phyloP scores from a whole-genome alignment of 352 stramenopile species.

The Phytophthora pini region DNA sequence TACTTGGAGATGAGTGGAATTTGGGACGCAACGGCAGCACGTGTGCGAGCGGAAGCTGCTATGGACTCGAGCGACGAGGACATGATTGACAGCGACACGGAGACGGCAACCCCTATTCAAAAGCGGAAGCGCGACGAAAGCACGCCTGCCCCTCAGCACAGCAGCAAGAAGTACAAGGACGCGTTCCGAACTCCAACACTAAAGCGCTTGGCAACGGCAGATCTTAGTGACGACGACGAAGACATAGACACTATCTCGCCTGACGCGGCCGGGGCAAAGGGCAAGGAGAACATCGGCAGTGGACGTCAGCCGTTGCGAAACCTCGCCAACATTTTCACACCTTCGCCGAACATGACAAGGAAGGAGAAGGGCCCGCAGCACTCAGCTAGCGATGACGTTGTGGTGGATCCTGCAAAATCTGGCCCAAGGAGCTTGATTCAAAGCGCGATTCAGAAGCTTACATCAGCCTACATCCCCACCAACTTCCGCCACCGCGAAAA shows the following conservation, averaged over 20 bases:
- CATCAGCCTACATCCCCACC: conserved; percentile 49
- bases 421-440: conserved; percentile 27
- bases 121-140: conserved; percentile 38
- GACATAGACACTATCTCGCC: conserved; percentile 54
- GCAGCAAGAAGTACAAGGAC: conserved; percentile 38
- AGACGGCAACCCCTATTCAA: conserved; percentile 17
- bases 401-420: conserved; percentile 14
- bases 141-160: conserved; percentile 20
- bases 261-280: conserved; percentile 38
- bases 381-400: conserved; percentile 3
- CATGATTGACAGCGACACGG: conserved; percentile 20
- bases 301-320: conserved; percentile 43
- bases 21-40: conserved; percentile 47
- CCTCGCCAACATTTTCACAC: conserved; percentile 68
- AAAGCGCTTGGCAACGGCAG: conserved; percentile 17
- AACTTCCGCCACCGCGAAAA: conserved; percentile 67
- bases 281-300: conserved; percentile 35
- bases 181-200: conserved; percentile 36
- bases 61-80: conserved; percentile 43
- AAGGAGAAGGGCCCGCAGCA: conserved; percentile 25
- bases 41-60: conserved; percentile 48
- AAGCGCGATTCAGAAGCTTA: conserved; percentile 58
- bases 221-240: conserved; percentile 34
- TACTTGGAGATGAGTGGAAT: conserved; percentile 62
- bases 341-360: conserved; percentile 44